These are phyloP conservation scores for Plasmodium ovale DNA, from an alignment of 169 alveolate genomes.

Conservation along the genomic window DNA sequence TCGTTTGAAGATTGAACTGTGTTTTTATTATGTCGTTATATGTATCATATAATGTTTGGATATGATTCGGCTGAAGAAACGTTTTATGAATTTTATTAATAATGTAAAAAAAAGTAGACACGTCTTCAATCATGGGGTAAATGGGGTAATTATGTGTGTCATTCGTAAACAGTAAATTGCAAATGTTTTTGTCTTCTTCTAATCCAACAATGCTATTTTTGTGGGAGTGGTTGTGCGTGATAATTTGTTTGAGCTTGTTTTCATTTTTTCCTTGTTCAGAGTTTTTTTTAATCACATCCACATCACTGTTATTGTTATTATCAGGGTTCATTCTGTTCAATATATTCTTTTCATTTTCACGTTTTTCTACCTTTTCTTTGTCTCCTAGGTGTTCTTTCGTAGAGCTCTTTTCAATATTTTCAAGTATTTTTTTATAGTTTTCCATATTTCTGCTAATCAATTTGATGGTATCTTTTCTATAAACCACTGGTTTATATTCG, in stretches of 20 bases:
- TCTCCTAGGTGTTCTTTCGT: background rate
- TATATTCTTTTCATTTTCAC: background rate
- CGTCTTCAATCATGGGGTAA: slow-evolving; percentile 72
- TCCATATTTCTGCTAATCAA: slow-evolving; percentile 38
- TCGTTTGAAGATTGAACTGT: slow-evolving; percentile 2
- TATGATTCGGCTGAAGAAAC: background rate
- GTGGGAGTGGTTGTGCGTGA: background rate
- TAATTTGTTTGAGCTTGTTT: background rate
- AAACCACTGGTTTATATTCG: slow-evolving; percentile 59
- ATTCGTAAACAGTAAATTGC: slow-evolving; percentile 63
- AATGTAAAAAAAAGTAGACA: slow-evolving; percentile 58
- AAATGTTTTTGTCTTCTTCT: slow-evolving; percentile 25
- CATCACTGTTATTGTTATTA: background rate
- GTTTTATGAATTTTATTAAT: slow-evolving; percentile 47
- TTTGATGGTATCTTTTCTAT: slow-evolving; percentile 67
- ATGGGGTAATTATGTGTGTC: slow-evolving; percentile 71
- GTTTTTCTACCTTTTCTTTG: background rate
- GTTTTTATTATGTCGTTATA: slow-evolving; percentile 24
- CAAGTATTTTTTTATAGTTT: slow-evolving; percentile 40
- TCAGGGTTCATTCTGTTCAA: background rate
- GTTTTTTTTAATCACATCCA: background rate
- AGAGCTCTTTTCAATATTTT: slow-evolving; percentile 20
- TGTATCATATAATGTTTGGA: slow-evolving; percentile 61
- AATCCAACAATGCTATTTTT: background rate
- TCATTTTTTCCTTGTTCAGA: background rate